phyloP scores from a whole-genome alignment of 805 yeast species.

The Tetrapisispora pingtungensis region DNA sequence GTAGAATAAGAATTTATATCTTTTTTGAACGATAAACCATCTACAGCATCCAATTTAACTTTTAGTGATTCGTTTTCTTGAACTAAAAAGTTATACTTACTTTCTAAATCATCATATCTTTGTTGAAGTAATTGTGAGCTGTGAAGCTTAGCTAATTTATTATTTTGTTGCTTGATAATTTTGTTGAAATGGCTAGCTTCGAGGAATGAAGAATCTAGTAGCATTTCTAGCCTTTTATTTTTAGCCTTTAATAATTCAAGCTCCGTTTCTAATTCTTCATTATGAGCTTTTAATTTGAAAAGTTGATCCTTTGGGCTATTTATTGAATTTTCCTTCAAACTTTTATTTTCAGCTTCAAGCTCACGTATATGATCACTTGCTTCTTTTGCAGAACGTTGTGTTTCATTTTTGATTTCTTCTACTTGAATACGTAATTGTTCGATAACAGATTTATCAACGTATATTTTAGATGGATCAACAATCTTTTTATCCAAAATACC shows the following conservation, averaged over 20 bases:
- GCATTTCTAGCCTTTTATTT: constrained; percentile 38
- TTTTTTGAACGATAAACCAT: constrained; percentile 26
- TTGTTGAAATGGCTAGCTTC: constrained; percentile 45
- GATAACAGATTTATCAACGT: constrained; percentile 21
- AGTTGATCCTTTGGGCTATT: constrained; percentile 22
- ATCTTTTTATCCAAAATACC: too few relatives aligned
- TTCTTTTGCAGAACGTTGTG: constrained; percentile 42
- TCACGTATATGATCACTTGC: constrained; percentile 46
- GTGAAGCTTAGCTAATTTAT: constrained; percentile 37
- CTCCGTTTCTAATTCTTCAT: constrained; percentile 34
- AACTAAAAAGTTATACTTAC: constrained; percentile 35
- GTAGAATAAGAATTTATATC: constrained; percentile 20
- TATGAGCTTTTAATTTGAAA: constrained; percentile 10
- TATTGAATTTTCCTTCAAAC: background rate
- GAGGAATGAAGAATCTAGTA: constrained; percentile 42
- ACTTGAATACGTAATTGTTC: constrained; percentile 29
- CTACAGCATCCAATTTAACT: constrained; percentile 28
- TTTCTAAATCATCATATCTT: constrained; percentile 39
- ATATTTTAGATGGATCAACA: background rate
- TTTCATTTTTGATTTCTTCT: constrained; percentile 32
- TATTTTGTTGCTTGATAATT: constrained; percentile 44
- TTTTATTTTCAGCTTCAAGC: constrained; percentile 31
- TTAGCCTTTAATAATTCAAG: constrained; percentile 35
- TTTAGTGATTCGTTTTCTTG: constrained; percentile 37
- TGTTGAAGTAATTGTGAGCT: constrained; percentile 28